Evolutionary conservation across 1,139 yeast species (phyloP).

Genomic region (Blastobotrys malaysiensis): DNA sequence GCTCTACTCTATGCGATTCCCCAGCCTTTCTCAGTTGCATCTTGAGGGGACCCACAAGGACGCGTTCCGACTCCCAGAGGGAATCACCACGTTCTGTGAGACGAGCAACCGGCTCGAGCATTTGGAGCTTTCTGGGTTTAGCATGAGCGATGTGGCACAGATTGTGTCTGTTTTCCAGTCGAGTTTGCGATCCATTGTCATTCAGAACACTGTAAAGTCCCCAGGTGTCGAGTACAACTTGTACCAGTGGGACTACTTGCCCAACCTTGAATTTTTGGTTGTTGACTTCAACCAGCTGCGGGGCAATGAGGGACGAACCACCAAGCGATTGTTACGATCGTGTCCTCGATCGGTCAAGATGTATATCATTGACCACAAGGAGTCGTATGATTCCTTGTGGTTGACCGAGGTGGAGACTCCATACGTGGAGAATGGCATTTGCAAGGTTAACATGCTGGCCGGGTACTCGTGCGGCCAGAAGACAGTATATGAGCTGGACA

Average conservation of each 20-base stretch:
- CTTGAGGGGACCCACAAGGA: constrained; percentile 10
- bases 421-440: constrained; percentile 5
- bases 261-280: constrained; percentile 10
- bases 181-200: constrained; percentile 6
- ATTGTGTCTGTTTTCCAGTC: constrained; percentile 8
- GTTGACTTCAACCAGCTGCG: constrained; percentile 10
- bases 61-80: constrained; percentile 10
- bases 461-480: constrained; percentile 5
- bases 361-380: constrained; percentile 13
- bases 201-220: constrained; percentile 9
- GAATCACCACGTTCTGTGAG: constrained; percentile 8
- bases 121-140: constrained; percentile 9
- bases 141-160: constrained; percentile 11
- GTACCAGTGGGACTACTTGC: constrained; percentile 11
- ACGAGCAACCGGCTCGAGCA: constrained; percentile 7
- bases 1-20: constrained; percentile 11
- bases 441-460: constrained; percentile 6
- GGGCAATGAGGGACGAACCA: constrained; percentile 2
- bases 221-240: constrained; percentile 9
- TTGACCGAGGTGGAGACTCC: constrained; percentile 3
- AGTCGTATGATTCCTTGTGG: constrained; percentile 10
- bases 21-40: constrained; percentile 10
- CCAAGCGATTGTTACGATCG: constrained; percentile 7
- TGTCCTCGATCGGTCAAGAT: constrained; percentile 8
- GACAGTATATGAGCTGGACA: constrained; percentile 5